phyloP scores from a whole-genome alignment of 345 rosid genomes.

The Kandelia obovata region DNA sequence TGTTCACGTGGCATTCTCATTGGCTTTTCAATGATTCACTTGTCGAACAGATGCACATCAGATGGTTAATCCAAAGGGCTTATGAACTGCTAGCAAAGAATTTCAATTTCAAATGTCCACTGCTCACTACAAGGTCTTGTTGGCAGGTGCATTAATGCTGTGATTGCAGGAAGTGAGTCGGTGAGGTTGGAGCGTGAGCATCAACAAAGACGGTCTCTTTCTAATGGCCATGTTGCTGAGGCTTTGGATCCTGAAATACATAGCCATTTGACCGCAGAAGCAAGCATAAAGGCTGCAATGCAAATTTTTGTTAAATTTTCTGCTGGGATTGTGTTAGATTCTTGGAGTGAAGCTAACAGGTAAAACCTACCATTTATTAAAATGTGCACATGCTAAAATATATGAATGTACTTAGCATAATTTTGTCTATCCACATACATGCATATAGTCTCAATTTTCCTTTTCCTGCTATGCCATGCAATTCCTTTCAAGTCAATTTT shows the following conservation, averaged over 20 bases:
- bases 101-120: not conserved
- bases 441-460: not conserved
- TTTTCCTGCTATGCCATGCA: not conserved
- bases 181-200: conserved; percentile 80
- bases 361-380: conserved; percentile 15
- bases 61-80: not conserved
- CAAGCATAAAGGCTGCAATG: conserved; percentile 89
- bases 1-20: no score
- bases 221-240: conserved; percentile 68
- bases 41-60: not conserved
- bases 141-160: conserved; percentile 85
- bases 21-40: not conserved
- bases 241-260: conserved; percentile 64
- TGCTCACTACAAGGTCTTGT: conserved; percentile 12
- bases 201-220: conserved; percentile 62
- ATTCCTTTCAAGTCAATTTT: not conserved
- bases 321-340: conserved; percentile 76
- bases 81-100: not conserved
- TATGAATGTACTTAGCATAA: not conserved
- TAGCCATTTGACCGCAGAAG: conserved; percentile 68
- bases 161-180: conserved; percentile 86
- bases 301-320: conserved; percentile 86
- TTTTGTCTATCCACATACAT: not conserved
- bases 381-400: not conserved
- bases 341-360: conserved; percentile 85